A percentile compares a stretch with the other conserved stretches of the same genome.
Conservation (phyloP, 306 rosid species). For the Prunus fruticosa region DNA sequence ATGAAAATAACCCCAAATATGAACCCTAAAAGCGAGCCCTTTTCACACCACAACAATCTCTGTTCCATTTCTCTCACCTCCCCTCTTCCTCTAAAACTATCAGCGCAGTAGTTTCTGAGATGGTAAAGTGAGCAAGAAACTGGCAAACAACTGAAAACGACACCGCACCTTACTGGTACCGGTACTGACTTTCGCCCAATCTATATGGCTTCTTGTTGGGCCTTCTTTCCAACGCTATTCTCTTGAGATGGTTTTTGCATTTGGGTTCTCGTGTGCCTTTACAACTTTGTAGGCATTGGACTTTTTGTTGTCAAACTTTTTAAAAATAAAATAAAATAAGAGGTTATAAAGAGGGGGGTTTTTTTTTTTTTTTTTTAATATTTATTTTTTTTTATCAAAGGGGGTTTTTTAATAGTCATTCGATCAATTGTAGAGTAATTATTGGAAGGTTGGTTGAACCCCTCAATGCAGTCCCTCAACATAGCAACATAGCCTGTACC, state of each 20-base stretch:
- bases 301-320: too few species aligned
- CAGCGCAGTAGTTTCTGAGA: background rate
- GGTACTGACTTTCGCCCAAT: background rate
- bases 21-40: constrained; percentile 9
- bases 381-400: too few species aligned
- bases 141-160: background rate
- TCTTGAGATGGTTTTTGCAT: background rate
- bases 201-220: background rate
- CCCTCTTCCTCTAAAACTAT: background rate
- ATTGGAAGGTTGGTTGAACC: too few species aligned
- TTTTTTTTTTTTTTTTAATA: too few species aligned
- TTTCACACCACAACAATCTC: background rate
- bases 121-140: background rate
- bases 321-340: too few species aligned
- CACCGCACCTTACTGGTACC: background rate
- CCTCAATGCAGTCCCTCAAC: too few species aligned
- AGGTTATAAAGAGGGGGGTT: too few species aligned
- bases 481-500: too few species aligned
- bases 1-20: constrained; percentile 2
- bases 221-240: background rate
- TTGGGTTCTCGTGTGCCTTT: background rate
- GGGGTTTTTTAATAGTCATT: too few species aligned
- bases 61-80: background rate
- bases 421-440: too few species aligned
- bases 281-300: too few species aligned